Conservation (phyloP, 805 yeast species). For the Saccharomycopsis babjevae region DNA sequence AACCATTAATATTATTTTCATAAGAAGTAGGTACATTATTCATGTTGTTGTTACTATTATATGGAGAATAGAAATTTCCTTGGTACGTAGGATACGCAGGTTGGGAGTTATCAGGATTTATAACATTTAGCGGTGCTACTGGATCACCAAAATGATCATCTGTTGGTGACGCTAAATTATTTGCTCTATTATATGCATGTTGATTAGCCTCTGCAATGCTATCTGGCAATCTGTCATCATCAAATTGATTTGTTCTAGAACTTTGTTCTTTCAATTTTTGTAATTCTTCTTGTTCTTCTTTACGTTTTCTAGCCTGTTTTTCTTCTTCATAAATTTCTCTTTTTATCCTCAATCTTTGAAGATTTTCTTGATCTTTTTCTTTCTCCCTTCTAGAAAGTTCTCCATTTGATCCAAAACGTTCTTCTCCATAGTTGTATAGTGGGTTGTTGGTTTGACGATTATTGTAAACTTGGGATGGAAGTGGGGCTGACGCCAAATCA, state of each 20-base stretch:
- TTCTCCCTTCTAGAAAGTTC: neutral
- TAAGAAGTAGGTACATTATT: neutral
- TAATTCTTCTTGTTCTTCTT: neutral
- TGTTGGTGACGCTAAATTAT: neutral
- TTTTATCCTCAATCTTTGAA: neutral
- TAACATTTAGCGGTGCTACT: neutral
- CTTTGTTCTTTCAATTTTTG: neutral
- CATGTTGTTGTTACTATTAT: neutral
- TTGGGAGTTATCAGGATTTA: neutral
- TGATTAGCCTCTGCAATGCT: neutral
- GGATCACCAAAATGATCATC: neutral
- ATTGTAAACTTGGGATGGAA: conserved; percentile 10
- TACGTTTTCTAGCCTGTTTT: neutral
- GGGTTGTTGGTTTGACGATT: conserved; percentile 4
- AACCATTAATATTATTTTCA: neutral
- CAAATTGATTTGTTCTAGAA: neutral
- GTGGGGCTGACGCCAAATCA: conserved; percentile 8
- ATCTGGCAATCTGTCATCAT: neutral
- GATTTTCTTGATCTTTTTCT: neutral
- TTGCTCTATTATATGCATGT: conserved; percentile 1
- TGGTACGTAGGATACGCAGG: neutral
- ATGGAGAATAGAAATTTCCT: neutral
- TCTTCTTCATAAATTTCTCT: neutral
- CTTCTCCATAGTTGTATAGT: conserved; percentile 6
- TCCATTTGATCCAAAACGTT: conserved; percentile 4